These are phyloP conservation scores for Coriaria nepalensis DNA, from an alignment of 306 rosid species.

Conservation along the genomic window DNA sequence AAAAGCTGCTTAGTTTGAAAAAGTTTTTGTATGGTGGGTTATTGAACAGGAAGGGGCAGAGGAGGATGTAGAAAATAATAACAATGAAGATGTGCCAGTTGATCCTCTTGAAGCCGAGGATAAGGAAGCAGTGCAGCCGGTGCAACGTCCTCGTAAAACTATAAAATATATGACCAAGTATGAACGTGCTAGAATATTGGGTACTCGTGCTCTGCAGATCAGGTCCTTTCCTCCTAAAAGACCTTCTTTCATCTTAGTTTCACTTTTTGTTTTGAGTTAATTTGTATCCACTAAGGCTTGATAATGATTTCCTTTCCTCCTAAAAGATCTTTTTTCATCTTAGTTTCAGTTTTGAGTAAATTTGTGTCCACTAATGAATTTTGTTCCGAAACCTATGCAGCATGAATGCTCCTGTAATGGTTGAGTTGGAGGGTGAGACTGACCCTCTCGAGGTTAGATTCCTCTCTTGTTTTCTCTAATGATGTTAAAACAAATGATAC, in stretches of 20 bases:
- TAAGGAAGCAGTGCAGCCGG: slow-evolving; percentile 32
- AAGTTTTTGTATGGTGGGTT: slow-evolving; percentile 5
- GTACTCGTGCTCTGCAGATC: slow-evolving; percentile 93
- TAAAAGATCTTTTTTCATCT: not conserved
- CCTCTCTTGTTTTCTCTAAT: not conserved
- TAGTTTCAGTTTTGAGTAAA: not conserved
- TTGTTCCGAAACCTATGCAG: slow-evolving; percentile 28
- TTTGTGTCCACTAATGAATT: slow-evolving; percentile 1
- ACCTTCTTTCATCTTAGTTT: not conserved
- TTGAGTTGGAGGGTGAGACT: slow-evolving; percentile 90
- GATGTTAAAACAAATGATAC: no score
- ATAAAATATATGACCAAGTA: slow-evolving; percentile 85
- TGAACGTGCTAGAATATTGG: slow-evolving; percentile 87
- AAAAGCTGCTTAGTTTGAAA: not conserved
- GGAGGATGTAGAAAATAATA: slow-evolving; percentile 57
- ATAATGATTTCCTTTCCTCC: slow-evolving; percentile 7
- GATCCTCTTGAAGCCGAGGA: slow-evolving; percentile 54
- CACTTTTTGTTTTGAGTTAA: not conserved
- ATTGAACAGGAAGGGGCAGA: slow-evolving; percentile 71
- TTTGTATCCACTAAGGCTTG: not conserved
- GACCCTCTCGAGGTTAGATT: slow-evolving; percentile 81
- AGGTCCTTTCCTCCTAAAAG: slow-evolving; percentile 31
- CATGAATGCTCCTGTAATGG: slow-evolving; percentile 98
- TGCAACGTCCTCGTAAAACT: slow-evolving; percentile 58
- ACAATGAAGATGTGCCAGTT: slow-evolving; percentile 43